Conservation (phyloP, 2,329 filamentous ascomycete species). For the Colletotrichum australisinense region DNA sequence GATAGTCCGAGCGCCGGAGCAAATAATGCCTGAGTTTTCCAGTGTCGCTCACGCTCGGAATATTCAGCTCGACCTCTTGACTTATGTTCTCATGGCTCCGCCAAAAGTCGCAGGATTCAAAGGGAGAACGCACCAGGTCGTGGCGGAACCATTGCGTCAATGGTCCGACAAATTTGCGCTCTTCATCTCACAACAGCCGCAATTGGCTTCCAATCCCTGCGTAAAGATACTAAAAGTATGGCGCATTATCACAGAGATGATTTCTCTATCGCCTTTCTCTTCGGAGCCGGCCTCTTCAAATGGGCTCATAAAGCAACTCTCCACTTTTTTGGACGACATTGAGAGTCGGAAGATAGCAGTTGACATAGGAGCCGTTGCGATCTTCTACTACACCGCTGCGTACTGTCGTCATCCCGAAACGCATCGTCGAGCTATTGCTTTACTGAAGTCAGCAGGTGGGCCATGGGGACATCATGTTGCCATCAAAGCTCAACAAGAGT, state of each 20-base stretch:
- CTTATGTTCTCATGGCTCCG: background rate
- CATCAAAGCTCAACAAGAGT: background rate
- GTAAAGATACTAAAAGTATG: background rate
- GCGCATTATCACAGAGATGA: background rate
- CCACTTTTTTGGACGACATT: background rate
- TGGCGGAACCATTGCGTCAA: background rate
- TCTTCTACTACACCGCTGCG: background rate
- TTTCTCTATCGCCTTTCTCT: background rate
- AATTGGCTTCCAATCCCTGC: background rate
- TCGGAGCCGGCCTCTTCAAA: background rate
- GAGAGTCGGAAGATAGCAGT: background rate
- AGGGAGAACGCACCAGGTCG: background rate
- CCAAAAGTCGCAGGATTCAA: background rate
- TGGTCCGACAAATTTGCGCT: background rate
- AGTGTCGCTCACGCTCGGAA: background rate
- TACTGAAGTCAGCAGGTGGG: background rate
- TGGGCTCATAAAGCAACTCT: background rate
- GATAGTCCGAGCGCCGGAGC: background rate
- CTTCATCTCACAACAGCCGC: background rate
- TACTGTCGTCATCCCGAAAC: background rate
- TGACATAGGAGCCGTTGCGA: background rate
- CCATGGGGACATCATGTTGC: background rate
- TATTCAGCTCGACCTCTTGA: background rate
- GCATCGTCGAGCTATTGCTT: background rate
- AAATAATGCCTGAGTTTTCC: background rate